Evolutionary conservation across 345 rosid species (phyloP).

Genomic region (Ailanthus altissimus): DNA sequence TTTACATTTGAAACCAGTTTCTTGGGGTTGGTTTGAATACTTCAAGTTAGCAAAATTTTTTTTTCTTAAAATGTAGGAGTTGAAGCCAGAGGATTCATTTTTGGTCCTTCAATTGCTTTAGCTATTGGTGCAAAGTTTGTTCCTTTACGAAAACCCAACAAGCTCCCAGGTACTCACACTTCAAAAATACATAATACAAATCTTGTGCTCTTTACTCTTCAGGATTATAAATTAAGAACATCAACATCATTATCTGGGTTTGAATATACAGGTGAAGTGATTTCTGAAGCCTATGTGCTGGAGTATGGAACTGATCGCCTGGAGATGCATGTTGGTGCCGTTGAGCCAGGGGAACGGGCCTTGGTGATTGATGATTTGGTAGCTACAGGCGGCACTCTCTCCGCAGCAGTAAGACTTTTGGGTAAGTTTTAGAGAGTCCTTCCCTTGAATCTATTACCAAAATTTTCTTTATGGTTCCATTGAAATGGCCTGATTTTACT

Average conservation of each 20-base stretch:
- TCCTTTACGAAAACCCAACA: slow-evolving; percentile 80
- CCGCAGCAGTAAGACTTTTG: slow-evolving; percentile 80
- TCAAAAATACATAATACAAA: not conserved
- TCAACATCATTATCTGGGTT: too few species aligned
- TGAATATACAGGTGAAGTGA: slow-evolving; percentile 55
- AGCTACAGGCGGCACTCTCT: slow-evolving; percentile 91
- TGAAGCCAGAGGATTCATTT: slow-evolving; percentile 95
- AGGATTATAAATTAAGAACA: not conserved
- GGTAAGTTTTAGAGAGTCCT: slow-evolving; percentile 41
- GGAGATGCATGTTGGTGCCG: slow-evolving; percentile 86
- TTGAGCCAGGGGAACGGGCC: slow-evolving; percentile 64
- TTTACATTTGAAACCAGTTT: not conserved
- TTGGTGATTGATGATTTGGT: slow-evolving; percentile 83
- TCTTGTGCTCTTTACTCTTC: not conserved
- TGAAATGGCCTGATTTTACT: not conserved
- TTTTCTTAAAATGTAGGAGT: slow-evolving; percentile 44
- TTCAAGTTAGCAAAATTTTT: not conserved
- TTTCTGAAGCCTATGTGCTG: slow-evolving; percentile 70
- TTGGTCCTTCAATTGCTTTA: slow-evolving; percentile 85
- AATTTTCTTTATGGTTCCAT: not conserved
- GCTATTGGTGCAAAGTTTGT: slow-evolving; percentile 95
- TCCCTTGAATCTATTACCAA: not conserved
- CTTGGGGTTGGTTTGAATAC: not conserved
- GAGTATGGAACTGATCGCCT: slow-evolving; percentile 90
- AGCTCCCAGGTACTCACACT: slow-evolving; percentile 61